These are phyloP conservation scores for Xylaria sp. DNA, from an alignment of 2,329 filamentous ascomycete species.

Conservation along the genomic window DNA sequence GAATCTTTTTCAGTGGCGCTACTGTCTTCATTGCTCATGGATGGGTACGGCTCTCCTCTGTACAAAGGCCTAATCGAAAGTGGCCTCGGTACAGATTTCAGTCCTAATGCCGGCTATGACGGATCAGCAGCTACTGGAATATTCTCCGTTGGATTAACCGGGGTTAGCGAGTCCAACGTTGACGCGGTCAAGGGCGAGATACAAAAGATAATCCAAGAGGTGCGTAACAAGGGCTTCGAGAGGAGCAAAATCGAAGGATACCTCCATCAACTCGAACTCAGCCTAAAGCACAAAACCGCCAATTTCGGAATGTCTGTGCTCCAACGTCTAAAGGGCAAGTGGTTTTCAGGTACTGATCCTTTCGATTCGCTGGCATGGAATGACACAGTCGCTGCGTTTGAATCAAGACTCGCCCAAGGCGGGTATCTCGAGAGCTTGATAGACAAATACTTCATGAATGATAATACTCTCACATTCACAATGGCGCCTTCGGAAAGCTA, in stretches of 20 bases:
- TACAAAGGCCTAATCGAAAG: constrained; percentile 89
- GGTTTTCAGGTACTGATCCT: constrained; percentile 95
- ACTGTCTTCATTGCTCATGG: constrained; percentile 82
- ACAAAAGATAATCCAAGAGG: constrained; percentile 72
- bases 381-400: constrained; percentile 82
- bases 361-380: constrained; percentile 94
- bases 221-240: constrained; percentile 80
- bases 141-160: constrained; percentile 89
- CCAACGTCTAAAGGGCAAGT: constrained; percentile 85
- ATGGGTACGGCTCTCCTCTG: constrained; percentile 93
- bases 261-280: constrained; percentile 91
- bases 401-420: constrained; percentile 73
- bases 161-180: constrained; percentile 83
- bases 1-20: constrained; percentile 89
- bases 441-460: constrained; percentile 88
- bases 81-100: constrained; percentile 90
- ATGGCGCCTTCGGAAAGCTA: constrained; percentile 87
- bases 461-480: constrained; percentile 87
- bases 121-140: constrained; percentile 76
- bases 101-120: constrained; percentile 92
- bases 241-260: constrained; percentile 90
- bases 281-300: constrained; percentile 93
- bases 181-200: constrained; percentile 77
- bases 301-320: constrained; percentile 92
- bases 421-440: constrained; percentile 84